Base-by-base conservation (phyloP, 495 filamentous ascomycete species). In the Aspergillus hancockii region DNA sequence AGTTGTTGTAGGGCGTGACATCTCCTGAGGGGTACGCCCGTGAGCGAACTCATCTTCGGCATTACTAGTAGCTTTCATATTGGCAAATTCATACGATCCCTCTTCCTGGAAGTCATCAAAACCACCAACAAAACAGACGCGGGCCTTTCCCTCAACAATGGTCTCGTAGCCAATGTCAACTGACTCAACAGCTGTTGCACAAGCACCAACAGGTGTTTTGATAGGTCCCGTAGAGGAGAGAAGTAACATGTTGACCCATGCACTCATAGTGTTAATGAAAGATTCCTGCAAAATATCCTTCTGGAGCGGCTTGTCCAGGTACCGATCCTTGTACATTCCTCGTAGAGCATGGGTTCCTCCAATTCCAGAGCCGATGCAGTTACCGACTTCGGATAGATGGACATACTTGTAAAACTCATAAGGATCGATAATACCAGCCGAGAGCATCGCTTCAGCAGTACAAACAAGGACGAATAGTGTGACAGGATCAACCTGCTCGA, bases 331-430 rank as follows among this genome's bases (percentile, higher is more conserved):
- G 80, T 98, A 97, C 94, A 99, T 98, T 58, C 93, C 93, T 61
- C 93, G 85, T 58, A 98, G 83, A 56, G 94, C 95, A 63, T 84
- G 83, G 50, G 91, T 91, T 73, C 94, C 94, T 81, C 94, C 94
- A 73, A 98, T 92, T 78, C 94, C 94, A 12, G 95, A 98, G 70
- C 94, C 94, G 61, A 99, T 84, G 74, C 95, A 98, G 81, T 99
- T 99, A 71, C 95, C 94, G 43, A 99, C 90, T 71, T 99, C 90
- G 2, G 95, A 97, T 52, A 99, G 84, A 72, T 99, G 94, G 57
- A 99, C 94, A 67, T 99, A 98, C 78, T 97, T 91, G 83, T 99
- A 99, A 77, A 99, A 98, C 75, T 99, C 94, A 67, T 97, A 99
- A 22, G 94, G 95, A 72, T 99, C 95, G n/a, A 93, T 97, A 71